Base-by-base conservation (phyloP, 805 yeast species). In the Saccharomycopsis fodiens region DNA sequence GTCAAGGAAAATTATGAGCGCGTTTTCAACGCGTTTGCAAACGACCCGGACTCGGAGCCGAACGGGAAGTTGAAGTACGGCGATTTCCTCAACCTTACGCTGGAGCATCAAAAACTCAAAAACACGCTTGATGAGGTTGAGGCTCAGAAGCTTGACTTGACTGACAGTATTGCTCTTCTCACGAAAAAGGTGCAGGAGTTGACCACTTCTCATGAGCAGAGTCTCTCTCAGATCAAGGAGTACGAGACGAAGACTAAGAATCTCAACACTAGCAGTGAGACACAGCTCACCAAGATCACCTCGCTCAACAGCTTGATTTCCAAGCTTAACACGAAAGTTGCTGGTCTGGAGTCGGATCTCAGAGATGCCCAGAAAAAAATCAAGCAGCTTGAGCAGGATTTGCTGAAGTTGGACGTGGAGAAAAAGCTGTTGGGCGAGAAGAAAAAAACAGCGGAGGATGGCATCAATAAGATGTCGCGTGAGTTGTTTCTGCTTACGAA, bases 381-480 rank as follows among this genome's bases (percentile, higher is more conserved):
- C 34, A 46, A 54, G 10, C 31, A 29, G 1, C 17, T 59, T 19
- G 50, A 51, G 10, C 47, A 37, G 2, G 59, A 60, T n/a, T 52
- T 59, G 30, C 42, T 40, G 6, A 48, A 48, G 2, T 42, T 61
- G 21, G 58, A 55, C 15, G 51, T 52, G 2, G 60, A 61, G 10
- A 50, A 68, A 2, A 54, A 57, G 4, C 57, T 50, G 1, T 42
- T 60, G 4, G 51, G 51, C 1, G 52, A 35, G 1, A 73, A 71
- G 10, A 82, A 78, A 54, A 69, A 69, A 21, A 80, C 74, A 52
- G 84, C 91, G 1, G 96, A 89, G 56, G 81, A 78, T 48, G 97
- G 95, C 3, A 81, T 89, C 42, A 88, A 88, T 58, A 88, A 87
- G 54, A 85, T 89, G 95, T 83, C 82, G 45, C 68, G 91, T 34